Conservation (phyloP, 345 rosid species). For the Dipteronia dyeriana region DNA sequence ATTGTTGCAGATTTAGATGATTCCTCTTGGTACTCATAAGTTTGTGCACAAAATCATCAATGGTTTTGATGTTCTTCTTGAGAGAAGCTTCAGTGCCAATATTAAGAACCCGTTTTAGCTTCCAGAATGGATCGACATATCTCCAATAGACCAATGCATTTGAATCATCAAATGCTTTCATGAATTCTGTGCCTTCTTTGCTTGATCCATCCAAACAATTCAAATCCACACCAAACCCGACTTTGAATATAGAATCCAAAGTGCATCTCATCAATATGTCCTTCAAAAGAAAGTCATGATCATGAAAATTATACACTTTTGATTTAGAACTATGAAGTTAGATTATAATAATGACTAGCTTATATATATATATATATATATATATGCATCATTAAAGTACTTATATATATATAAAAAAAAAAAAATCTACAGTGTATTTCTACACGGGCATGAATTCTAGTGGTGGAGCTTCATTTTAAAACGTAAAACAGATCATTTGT, state of each 20-base stretch:
- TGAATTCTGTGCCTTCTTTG: conserved; percentile 45
- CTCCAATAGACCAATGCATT: conserved; percentile 54
- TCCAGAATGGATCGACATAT: conserved; percentile 69
- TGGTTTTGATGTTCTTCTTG: conserved; percentile 42
- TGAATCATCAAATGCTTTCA: conserved; percentile 73
- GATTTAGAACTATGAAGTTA: no score
- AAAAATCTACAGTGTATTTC: no score
- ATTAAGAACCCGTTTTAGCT: conserved; percentile 54
- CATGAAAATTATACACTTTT: no score
- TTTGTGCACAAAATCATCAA: conserved; percentile 51
- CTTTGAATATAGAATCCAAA: conserved; percentile 76
- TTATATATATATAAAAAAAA: no score
- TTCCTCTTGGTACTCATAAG: conserved; percentile 53
- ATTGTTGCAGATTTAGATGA: conserved; percentile 23
- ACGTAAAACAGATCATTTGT: no score
- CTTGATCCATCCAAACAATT: conserved; percentile 59
- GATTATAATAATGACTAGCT: no score
- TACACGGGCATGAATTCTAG: no score
- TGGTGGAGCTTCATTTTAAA: no score
- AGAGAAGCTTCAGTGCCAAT: conserved; percentile 57
- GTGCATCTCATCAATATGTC: conserved; percentile 65
- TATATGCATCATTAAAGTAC: no score
- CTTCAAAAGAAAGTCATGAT: conserved; percentile 29
- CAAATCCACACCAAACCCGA: conserved; percentile 74
- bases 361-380: no score